Percentiles rank a stretch among this genome's conserved stretches.
These are phyloP conservation scores for Scortechinia acanthostroma DNA, from an alignment of 2,329 filamentous ascomycete species.

Conservation along the genomic window DNA sequence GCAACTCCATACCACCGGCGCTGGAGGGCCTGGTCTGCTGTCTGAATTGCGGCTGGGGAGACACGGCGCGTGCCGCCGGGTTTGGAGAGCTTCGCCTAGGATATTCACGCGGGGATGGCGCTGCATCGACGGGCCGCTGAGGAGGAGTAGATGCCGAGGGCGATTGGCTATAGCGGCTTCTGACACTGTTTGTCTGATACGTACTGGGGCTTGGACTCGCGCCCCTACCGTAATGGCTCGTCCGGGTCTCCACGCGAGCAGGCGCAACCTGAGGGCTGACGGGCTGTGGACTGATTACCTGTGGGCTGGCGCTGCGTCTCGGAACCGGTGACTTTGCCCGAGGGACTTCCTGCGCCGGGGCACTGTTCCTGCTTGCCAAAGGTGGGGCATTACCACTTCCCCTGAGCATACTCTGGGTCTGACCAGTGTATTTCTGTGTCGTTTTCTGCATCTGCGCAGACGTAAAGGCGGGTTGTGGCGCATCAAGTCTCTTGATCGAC, in stretches of 20 bases:
- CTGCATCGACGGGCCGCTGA: background rate
- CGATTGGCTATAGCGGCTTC: conserved; percentile 1
- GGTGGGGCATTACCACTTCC: background rate
- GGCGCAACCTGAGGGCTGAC: too few relatives aligned
- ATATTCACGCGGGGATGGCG: background rate
- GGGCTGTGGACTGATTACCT: too few relatives aligned
- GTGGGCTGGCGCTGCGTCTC: background rate
- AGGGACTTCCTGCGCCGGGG: background rate
- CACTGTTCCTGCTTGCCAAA: background rate
- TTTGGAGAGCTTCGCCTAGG: background rate
- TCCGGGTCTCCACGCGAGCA: background rate
- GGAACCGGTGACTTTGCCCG: background rate
- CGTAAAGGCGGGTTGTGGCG: background rate
- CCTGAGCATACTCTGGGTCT: background rate
- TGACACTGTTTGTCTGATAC: background rate
- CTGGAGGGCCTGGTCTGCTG: background rate
- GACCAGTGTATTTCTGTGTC: conserved; percentile 1
- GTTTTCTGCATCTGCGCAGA: background rate
- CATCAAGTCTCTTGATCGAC: background rate
- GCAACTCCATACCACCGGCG: background rate
- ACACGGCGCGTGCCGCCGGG: background rate
- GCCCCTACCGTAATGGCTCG: background rate
- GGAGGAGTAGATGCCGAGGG: background rate
- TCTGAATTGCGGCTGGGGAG: background rate
- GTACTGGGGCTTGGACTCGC: background rate